Conservation (phyloP, 83 land plant species). For the Picea abies region DNA sequence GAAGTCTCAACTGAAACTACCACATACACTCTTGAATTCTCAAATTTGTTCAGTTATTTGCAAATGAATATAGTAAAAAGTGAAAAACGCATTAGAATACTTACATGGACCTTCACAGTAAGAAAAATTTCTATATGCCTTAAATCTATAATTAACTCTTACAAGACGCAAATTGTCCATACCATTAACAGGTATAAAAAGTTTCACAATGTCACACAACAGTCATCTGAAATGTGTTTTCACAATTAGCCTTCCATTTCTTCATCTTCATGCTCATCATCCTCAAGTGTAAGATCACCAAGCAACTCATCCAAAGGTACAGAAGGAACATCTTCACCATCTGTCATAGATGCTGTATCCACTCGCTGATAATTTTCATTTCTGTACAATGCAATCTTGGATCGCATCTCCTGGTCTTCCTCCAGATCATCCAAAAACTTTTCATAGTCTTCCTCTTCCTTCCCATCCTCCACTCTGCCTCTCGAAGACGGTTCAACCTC, state of each 20-base stretch:
- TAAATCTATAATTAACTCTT: background rate
- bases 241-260: slow-evolving; percentile 27
- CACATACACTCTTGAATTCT: background rate
- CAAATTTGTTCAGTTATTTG: background rate
- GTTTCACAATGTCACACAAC: background rate
- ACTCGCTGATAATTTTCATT: slow-evolving; percentile 59
- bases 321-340: slow-evolving; percentile 72
- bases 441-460: slow-evolving; percentile 62
- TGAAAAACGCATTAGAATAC: background rate
- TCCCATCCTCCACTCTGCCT: slow-evolving; percentile 52
- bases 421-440: slow-evolving; percentile 71
- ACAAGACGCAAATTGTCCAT: background rate
- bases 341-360: slow-evolving; percentile 56
- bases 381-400: slow-evolving; percentile 63
- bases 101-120: background rate
- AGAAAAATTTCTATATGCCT: background rate
- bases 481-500: slow-evolving; percentile 39
- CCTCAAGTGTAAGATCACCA: slow-evolving; percentile 66
- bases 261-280: slow-evolving; percentile 45
- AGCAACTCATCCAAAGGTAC: slow-evolving; percentile 80
- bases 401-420: slow-evolving; percentile 83
- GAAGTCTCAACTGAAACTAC: background rate
- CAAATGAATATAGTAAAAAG: background rate
- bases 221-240: background rate
- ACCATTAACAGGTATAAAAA: background rate